A percentile compares a stretch with the other conserved stretches of the same genome.
phyloP scores from a whole-genome alignment of 2,329 filamentous ascomycete species.

The Trichoderma semiorbis region DNA sequence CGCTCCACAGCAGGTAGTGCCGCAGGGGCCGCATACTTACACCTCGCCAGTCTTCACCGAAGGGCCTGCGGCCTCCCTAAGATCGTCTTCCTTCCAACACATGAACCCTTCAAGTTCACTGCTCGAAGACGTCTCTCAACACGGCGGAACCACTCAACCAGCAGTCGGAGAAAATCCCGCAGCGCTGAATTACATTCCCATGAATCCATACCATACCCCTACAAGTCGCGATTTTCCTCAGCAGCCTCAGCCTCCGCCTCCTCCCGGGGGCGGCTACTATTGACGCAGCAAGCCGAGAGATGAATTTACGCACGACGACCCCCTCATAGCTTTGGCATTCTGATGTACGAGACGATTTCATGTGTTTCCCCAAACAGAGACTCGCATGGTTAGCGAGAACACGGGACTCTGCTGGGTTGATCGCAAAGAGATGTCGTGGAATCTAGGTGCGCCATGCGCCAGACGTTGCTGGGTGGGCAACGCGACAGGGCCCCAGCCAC shows the following conservation, averaged over 20 bases:
- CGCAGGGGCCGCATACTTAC: conserved; percentile 7
- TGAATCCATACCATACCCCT: conserved; percentile 17
- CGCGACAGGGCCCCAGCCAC: background rate
- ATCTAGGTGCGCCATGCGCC: background rate
- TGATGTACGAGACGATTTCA: background rate
- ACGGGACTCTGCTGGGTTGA: background rate
- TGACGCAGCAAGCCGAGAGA: background rate
- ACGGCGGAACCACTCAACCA: conserved; percentile 7
- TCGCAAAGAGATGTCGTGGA: background rate
- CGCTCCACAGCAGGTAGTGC: background rate
- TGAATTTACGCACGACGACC: background rate
- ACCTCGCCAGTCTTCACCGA: conserved; percentile 13
- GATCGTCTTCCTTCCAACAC: background rate
- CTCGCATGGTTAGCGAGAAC: background rate
- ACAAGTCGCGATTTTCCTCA: conserved; percentile 7
- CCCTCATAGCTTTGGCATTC: background rate
- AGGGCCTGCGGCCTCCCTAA: background rate
- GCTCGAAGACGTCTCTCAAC: conserved; percentile 12
- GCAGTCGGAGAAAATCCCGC: conserved; percentile 1
- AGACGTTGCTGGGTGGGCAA: background rate
- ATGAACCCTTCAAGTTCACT: conserved; percentile 3
- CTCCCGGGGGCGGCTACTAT: background rate
- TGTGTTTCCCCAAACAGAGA: background rate
- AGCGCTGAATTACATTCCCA: conserved; percentile 12
- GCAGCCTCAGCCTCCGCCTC: background rate